phyloP scores from a whole-genome alignment of 2,329 filamentous ascomycete species.

The Talaromyces sp. region DNA sequence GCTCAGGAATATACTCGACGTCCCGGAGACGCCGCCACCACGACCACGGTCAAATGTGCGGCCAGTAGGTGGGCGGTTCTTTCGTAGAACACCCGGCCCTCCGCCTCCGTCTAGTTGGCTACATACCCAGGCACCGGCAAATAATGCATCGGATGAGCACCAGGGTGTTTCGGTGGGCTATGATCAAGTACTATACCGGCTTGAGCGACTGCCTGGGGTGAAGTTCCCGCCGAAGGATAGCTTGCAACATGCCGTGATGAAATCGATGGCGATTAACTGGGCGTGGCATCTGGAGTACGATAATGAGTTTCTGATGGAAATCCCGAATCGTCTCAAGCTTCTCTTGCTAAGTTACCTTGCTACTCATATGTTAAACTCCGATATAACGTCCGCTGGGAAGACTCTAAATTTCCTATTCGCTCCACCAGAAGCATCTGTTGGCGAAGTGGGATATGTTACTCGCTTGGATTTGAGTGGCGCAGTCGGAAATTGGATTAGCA shows the following conservation, averaged over 20 bases:
- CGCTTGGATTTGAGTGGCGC: slow-evolving; percentile 56
- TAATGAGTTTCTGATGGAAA: slow-evolving; percentile 51
- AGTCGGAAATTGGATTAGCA: slow-evolving; percentile 49
- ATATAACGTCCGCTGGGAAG: slow-evolving; percentile 39
- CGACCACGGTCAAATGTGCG: slow-evolving; percentile 40
- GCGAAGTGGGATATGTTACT: slow-evolving; percentile 44
- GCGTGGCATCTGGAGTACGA: slow-evolving; percentile 57
- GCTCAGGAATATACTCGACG: slow-evolving; percentile 44
- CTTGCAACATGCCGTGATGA: slow-evolving; percentile 53
- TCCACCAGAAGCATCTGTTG: slow-evolving; percentile 25
- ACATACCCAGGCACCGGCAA: slow-evolving; percentile 25
- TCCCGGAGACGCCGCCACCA: slow-evolving; percentile 45
- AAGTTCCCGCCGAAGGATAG: slow-evolving; percentile 41
- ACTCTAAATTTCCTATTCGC: slow-evolving; percentile 54
- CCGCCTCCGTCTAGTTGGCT: slow-evolving; percentile 50
- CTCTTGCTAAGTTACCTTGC: slow-evolving; percentile 58
- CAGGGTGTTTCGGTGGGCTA: slow-evolving; percentile 23
- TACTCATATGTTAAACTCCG: slow-evolving; percentile 46
- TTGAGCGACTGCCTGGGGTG: slow-evolving; percentile 43
- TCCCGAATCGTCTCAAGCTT: slow-evolving; percentile 54
- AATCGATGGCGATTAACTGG: slow-evolving; percentile 58
- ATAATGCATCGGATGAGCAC: slow-evolving; percentile 15
- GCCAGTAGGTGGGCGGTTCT: slow-evolving; percentile 31
- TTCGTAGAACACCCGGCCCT: slow-evolving; percentile 45
- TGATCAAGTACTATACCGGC: slow-evolving; percentile 30